Conservation (phyloP, 2,329 filamentous ascomycete species). For the Aciculosporium take region DNA sequence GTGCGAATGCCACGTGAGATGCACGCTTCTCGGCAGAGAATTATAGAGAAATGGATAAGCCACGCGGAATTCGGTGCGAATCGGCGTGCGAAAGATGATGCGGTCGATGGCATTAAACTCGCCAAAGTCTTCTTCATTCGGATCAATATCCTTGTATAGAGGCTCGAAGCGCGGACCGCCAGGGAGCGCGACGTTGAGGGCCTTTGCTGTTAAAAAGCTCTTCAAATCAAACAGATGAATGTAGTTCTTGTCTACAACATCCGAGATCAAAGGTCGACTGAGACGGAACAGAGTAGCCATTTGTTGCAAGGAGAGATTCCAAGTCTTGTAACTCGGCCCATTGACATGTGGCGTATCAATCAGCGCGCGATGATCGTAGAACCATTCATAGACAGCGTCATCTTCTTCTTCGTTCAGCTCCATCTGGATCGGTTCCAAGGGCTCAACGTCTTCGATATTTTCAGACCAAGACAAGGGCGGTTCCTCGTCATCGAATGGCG, state of each 20-base stretch:
- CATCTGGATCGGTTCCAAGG: conserved; percentile 95
- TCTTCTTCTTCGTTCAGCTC: conserved; percentile 93
- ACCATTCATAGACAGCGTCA: conserved; percentile 83
- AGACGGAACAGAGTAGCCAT: conserved; percentile 93
- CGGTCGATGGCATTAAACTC: conserved; percentile 99
- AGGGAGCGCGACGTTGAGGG: conserved; percentile 92
- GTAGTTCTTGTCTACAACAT: conserved; percentile 91
- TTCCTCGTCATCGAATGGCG: conserved; percentile 96
- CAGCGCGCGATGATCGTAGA: conserved; percentile 87
- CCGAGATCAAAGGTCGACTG: conserved; percentile 78
- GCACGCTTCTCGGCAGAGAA: conserved; percentile 84
- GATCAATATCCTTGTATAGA: conserved; percentile 95
- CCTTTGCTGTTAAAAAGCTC: conserved; percentile 91
- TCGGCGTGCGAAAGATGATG: conserved; percentile 93
- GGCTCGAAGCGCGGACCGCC: conserved; percentile 94
- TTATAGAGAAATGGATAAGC: conserved; percentile 95
- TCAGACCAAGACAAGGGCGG: conserved; percentile 96
- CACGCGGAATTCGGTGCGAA: conserved; percentile 89
- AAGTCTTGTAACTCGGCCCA: conserved; percentile 88
- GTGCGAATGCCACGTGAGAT: conserved; percentile 84
- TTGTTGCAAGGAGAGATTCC: conserved; percentile 85
- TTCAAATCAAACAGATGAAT: conserved; percentile 94
- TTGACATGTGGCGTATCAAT: conserved; percentile 89
- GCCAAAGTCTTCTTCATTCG: conserved; percentile 97
- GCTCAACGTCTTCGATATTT: conserved; percentile 97